Evolutionary conservation across 2,329 filamentous ascomycete genomes (phyloP), one percentile per base, ranked within the genome.

Genomic region (Aschersonia sp.): DNA sequence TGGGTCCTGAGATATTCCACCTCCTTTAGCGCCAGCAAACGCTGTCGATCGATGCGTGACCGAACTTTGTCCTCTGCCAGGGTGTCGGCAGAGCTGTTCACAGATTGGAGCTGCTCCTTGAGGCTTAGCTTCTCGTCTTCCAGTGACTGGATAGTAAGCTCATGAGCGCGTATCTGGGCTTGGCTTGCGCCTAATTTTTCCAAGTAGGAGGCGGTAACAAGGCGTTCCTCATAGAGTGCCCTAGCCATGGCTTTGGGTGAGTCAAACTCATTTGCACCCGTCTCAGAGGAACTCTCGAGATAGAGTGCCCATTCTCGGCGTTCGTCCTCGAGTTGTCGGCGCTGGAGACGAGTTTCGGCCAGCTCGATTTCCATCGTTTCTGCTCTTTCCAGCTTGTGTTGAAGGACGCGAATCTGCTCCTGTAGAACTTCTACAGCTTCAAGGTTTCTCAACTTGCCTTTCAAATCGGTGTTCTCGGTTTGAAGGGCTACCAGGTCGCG

Each of bases 1-100:
- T 98, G 92, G 0, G 88, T 91, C 29, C 92, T 85, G 5, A 98
- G 75, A 61, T 94, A 95, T 55, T 96, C 89, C 0, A 92, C 87
- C 61, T 98, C 94, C 60, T 96, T 96, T 30, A 88, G 74, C 0
- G 89, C 88, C 5, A 98, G 74, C 1, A 76, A 78, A 50, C 87
- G 85, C 61, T 97, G 91, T 50, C 92, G 77, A 57, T 98, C 91
- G 0, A 96, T 69, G 32, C 92, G 78, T 47, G 84, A 70, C 43
- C 80, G 82, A 1, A 77, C 75, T 65, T 89, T 84, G 57, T 87
- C 84, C 12, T 72, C 69, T 28, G 68, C 73, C 1, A 66, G 59
- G 4, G 70, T 66, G 4, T 62, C 69, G 31, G 67, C 67, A 1
- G 69, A 65, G 3, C 68, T 64, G 57, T 82, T 85, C 9, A 84